phyloP scores from a whole-genome alignment of 2,329 filamentous ascomycete genomes.

The Colletotrichum lindemuthianum region DNA sequence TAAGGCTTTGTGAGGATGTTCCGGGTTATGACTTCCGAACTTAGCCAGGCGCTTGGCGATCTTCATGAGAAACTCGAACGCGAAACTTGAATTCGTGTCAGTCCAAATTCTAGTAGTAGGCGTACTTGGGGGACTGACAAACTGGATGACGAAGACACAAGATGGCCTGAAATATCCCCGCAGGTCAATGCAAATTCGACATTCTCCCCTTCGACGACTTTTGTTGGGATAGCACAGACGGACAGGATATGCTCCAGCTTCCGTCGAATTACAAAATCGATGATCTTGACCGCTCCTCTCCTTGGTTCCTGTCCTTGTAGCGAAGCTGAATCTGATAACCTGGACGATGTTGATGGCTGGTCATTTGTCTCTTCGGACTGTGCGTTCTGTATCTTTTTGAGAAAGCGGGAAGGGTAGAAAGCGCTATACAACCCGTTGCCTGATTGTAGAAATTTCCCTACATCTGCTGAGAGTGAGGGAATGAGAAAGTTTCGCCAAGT shows the following conservation, averaged over 20 bases:
- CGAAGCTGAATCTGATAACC: neutral
- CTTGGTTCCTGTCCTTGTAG: no score
- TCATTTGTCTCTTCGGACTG: no score
- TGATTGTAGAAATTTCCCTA: neutral
- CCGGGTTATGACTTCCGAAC: no score
- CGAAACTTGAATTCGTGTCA: neutral
- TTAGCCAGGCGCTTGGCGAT: neutral
- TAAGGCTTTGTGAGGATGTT: neutral
- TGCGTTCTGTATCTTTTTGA: neutral
- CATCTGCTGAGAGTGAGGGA: neutral
- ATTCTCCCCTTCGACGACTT: neutral
- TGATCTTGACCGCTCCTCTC: accelerated
- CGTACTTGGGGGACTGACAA: neutral
- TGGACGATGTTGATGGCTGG: no score
- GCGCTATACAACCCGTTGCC: neutral
- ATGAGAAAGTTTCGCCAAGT: neutral
- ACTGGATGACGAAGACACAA: neutral
- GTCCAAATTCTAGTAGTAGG: no score
- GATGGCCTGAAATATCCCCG: neutral
- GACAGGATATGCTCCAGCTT: slow-evolving; percentile 1
- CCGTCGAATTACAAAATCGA: neutral
- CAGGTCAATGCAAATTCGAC: neutral
- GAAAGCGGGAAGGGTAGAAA: neutral
- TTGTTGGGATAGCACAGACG: neutral
- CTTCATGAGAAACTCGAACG: neutral